These are phyloP conservation scores for Fusarium musae DNA, from an alignment of 2,329 filamentous ascomycete genomes.

Conservation along the genomic window DNA sequence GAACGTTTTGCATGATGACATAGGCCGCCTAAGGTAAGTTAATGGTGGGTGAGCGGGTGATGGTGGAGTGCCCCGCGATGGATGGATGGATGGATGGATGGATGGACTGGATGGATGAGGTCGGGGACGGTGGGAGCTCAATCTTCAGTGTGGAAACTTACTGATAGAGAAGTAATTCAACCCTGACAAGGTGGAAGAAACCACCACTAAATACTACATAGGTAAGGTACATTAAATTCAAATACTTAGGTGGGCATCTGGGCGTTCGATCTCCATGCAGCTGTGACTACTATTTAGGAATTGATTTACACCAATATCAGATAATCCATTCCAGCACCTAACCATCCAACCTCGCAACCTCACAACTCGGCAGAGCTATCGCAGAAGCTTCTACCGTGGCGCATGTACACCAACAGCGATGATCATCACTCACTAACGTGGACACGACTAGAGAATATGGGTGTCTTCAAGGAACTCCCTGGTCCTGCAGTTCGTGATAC, in stretches of 20 bases:
- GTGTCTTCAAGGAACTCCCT: slow-evolving; percentile 14
- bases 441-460: not conserved
- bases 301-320: slow-evolving; percentile 4
- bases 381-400: not conserved
- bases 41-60: not conserved
- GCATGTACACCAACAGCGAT: not conserved
- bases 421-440: slow-evolving; percentile 3
- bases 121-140: not conserved
- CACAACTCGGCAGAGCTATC: slow-evolving; percentile 13
- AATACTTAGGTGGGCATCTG: not conserved
- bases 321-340: slow-evolving; percentile 11
- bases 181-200: not conserved
- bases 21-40: slow-evolving; percentile 1
- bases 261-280: not conserved
- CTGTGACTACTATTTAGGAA: not conserved
- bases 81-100: not conserved
- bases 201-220: not conserved
- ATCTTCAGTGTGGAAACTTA: not conserved
- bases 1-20: slow-evolving; percentile 36
- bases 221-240: no score
- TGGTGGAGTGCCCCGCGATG: slow-evolving; percentile 37
- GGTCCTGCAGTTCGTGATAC: not conserved
- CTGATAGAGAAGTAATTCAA: not conserved
- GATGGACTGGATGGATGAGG: not conserved
- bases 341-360: not conserved